A percentile compares a stretch with the other conserved stretches of the same genome.
Conservation (phyloP, 805 yeast genomes). For the Metschnikowia henanensis region DNA sequence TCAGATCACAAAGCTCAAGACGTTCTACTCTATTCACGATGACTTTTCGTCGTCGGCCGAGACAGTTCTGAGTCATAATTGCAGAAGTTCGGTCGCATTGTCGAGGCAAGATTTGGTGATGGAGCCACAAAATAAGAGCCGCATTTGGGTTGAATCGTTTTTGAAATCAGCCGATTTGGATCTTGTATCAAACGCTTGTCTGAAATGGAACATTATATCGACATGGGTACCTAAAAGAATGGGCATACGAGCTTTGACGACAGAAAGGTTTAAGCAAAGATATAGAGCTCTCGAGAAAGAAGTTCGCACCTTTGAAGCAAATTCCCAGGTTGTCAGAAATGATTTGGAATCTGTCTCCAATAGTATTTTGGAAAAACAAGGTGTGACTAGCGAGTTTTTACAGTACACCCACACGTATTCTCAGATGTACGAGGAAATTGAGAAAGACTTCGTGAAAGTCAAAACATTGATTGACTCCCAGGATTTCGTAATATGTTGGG, state of each 20-base stretch:
- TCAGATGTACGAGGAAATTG: conserved; percentile 4
- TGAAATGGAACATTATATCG: background rate
- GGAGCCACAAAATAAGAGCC: background rate
- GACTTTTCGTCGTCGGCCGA: conserved; percentile 1
- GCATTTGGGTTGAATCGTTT: background rate
- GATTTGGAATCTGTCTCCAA: background rate
- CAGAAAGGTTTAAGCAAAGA: conserved; percentile 1
- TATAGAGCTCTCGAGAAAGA: conserved; percentile 4
- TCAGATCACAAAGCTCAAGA: conserved; percentile 1
- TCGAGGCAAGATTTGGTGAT: background rate
- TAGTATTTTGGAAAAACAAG: conserved; percentile 7
- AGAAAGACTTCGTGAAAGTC: background rate
- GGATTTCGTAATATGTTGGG: background rate
- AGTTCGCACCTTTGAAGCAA: conserved; percentile 1
- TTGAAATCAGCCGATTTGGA: background rate
- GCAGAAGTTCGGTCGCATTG: background rate
- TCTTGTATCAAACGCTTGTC: background rate
- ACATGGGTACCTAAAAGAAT: background rate
- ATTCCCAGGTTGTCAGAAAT: background rate
- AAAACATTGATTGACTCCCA: background rate
- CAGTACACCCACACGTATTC: conserved; percentile 3
- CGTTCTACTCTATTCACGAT: background rate
- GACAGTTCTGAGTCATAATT: conserved; percentile 1
- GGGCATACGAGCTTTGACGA: conserved; percentile 4
- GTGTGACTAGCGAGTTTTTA: conserved; percentile 6